Conservation (phyloP, 2,329 filamentous ascomycete species). For the Shiraia sp. region DNA sequence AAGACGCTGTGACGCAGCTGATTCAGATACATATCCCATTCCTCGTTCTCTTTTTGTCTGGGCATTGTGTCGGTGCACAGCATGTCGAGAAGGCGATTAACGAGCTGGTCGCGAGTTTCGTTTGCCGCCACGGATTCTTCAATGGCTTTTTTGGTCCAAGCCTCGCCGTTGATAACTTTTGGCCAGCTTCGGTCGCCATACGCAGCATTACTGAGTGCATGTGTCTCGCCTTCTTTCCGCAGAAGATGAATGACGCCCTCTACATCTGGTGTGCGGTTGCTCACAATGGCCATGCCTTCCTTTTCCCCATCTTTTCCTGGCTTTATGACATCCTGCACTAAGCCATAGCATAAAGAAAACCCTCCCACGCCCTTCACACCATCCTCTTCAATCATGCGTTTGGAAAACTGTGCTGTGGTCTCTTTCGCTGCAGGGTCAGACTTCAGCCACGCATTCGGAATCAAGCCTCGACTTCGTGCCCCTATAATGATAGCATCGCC, state of each 20-base stretch:
- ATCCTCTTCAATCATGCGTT: constrained; percentile 58
- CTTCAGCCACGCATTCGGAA: constrained; percentile 64
- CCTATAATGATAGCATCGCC: constrained; percentile 47
- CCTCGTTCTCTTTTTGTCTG: constrained; percentile 51
- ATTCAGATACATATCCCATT: constrained; percentile 59
- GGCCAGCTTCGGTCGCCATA: constrained; percentile 64
- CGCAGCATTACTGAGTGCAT: constrained; percentile 64
- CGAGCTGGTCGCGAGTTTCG: constrained; percentile 54
- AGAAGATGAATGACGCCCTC: constrained; percentile 58
- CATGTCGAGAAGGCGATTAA: constrained; percentile 57
- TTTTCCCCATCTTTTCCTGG: constrained; percentile 11
- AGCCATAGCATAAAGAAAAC: constrained; percentile 65
- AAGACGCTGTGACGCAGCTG: constrained; percentile 65
- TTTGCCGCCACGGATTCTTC: constrained; percentile 47
- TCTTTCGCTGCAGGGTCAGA: constrained; percentile 40
- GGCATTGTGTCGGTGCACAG: constrained; percentile 61
- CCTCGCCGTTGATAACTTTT: constrained; percentile 63
- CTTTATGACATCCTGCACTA: constrained; percentile 50
- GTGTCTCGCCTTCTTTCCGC: constrained; percentile 53
- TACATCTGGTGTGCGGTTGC: constrained; percentile 61
- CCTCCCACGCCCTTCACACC: constrained; percentile 63
- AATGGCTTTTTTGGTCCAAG: constrained; percentile 56
- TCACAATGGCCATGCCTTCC: constrained; percentile 60
- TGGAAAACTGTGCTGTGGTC: constrained; percentile 56
- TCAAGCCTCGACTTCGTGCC: constrained; percentile 59